Conservation (phyloP, 257 asterid genomes). For the Solanum peruvianum region DNA sequence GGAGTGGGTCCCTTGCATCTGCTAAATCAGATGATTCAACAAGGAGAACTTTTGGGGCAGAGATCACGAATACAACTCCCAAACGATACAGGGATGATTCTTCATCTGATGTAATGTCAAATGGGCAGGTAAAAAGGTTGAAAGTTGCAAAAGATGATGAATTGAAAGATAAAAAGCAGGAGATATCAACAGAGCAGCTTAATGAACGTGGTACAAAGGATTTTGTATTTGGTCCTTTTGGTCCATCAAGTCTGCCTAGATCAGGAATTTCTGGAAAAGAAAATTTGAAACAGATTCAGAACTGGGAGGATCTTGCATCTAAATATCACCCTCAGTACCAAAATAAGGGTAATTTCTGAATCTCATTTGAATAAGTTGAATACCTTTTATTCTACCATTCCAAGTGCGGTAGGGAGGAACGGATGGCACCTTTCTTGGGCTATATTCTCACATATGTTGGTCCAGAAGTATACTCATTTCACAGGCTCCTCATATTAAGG, state of each 20-base stretch:
- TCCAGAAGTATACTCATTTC: not conserved
- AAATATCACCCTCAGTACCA: slow-evolving; percentile 35
- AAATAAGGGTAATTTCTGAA: slow-evolving; percentile 37
- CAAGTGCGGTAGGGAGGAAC: not conserved
- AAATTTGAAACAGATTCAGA: slow-evolving; percentile 16
- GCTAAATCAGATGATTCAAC: slow-evolving; percentile 17
- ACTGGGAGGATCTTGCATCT: slow-evolving; percentile 25
- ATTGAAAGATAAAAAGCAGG: not conserved
- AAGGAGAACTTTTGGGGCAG: slow-evolving; percentile 51
- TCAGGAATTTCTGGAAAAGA: slow-evolving; percentile 9
- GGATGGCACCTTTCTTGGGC: not conserved
- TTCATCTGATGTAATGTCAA: slow-evolving; percentile 13
- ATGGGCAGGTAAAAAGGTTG: slow-evolving; percentile 11
- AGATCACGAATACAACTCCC: slow-evolving; percentile 30
- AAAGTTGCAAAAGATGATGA: not conserved
- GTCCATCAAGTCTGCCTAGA: slow-evolving; percentile 21
- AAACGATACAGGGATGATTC: slow-evolving; percentile 28
- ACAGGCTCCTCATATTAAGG: not conserved
- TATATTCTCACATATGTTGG: not conserved
- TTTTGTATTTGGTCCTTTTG: slow-evolving; percentile 59
- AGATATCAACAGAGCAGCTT: slow-evolving; percentile 12
- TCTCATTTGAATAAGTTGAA: not conserved
- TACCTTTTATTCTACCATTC: not conserved
- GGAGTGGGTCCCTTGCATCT: slow-evolving; percentile 13
- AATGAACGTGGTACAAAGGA: slow-evolving; percentile 23